Evolutionary conservation across 2,329 filamentous ascomycete genomes (phyloP).

Genomic region (Scedosporium minutisporum): DNA sequence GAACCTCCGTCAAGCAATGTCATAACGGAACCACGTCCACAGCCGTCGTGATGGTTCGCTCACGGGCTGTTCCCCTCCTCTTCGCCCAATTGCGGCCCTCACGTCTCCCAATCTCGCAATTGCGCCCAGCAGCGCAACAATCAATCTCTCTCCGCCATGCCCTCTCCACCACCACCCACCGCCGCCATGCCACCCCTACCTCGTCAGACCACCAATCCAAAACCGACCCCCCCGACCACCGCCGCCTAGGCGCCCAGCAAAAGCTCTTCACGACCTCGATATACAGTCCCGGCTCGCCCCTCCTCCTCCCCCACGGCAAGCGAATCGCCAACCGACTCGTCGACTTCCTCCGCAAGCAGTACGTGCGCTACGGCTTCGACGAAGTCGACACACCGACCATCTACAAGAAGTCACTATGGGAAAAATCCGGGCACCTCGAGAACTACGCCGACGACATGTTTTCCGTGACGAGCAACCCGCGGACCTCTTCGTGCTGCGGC

Average conservation of each 20-base stretch:
- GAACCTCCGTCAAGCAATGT: constrained; percentile 2
- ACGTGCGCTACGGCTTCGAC: constrained; percentile 74
- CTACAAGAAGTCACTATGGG: constrained; percentile 82
- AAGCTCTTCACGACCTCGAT: constrained; percentile 69
- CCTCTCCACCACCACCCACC: background rate
- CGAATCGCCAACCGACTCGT: constrained; percentile 77
- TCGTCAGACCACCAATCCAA: background rate
- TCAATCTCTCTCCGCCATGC: background rate
- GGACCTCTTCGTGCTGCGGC: constrained; percentile 19
- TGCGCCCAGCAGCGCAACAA: background rate
- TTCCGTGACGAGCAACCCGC: constrained; percentile 53
- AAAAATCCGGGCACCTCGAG: constrained; percentile 75
- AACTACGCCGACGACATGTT: constrained; percentile 94
- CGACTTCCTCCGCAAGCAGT: constrained; percentile 73
- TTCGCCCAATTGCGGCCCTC: background rate
- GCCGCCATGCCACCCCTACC: background rate
- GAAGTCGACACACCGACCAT: constrained; percentile 86
- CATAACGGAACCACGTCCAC: background rate
- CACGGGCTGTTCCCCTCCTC: background rate
- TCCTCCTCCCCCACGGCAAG: constrained; percentile 74
- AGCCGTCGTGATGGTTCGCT: background rate
- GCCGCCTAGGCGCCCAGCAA: constrained; percentile 53
- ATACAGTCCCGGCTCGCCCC: constrained; percentile 77
- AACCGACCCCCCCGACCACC: constrained; percentile 40
- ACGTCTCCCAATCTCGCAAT: background rate